Conservation (phyloP, 495 filamentous ascomycete species). For the Pseudevernia furfuracea region DNA sequence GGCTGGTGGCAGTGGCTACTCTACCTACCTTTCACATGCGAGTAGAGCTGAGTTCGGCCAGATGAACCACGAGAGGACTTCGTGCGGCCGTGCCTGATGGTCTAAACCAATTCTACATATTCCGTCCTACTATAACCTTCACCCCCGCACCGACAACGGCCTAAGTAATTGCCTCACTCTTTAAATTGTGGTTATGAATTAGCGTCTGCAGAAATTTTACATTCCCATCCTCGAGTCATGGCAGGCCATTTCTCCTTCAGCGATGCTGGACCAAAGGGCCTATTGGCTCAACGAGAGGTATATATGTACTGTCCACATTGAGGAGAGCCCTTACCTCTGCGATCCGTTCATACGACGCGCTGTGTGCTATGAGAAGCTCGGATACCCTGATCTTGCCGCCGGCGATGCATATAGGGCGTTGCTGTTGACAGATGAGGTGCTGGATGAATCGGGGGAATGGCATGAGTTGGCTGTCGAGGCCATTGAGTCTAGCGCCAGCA, state of each 20-base stretch:
- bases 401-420: conserved; percentile 88
- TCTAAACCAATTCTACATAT: not conserved
- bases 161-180: not conserved
- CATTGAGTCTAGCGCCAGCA: conserved; percentile 22
- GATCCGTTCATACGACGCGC: conserved; percentile 67
- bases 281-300: conserved; percentile 20
- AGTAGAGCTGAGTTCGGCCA: not conserved
- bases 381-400: conserved; percentile 81
- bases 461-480: conserved; percentile 48
- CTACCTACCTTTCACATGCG: not conserved
- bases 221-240: conserved; percentile 6
- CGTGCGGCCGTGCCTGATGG: too few species aligned
- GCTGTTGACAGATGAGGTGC: conserved; percentile 71
- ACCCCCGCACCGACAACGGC: not conserved
- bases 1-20: too few species aligned
- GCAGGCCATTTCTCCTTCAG: not conserved
- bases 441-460: conserved; percentile 43
- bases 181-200: too few species aligned
- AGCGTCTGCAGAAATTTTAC: conserved; percentile 5
- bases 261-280: conserved; percentile 12
- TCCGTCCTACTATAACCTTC: not conserved
- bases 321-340: conserved; percentile 64
- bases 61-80: not conserved
- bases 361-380: conserved; percentile 59
- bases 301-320: conserved; percentile 27